These are phyloP conservation scores for Leccinum imitatum DNA, from an alignment of 768 basidiomycete genomes.

Conservation along the genomic window DNA sequence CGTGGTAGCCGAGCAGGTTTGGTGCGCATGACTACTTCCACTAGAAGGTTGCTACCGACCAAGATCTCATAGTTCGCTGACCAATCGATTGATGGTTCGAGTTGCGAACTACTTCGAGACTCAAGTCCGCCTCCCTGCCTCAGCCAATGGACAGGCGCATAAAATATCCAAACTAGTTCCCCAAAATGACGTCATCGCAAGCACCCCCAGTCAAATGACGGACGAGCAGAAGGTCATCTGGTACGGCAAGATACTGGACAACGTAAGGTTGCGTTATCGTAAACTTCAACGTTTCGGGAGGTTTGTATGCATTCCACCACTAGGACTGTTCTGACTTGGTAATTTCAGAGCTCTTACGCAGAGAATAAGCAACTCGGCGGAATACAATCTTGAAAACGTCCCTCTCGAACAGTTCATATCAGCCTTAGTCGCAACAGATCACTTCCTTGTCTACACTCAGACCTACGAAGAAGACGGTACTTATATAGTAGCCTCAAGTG, in stretches of 20 bases:
- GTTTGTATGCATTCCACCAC: constrained; percentile 36
- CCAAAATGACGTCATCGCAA: constrained; percentile 36
- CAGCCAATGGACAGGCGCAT: constrained; percentile 32
- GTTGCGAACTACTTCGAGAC: constrained; percentile 94
- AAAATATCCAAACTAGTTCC: constrained; percentile 35
- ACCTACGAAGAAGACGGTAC: constrained; percentile 85
- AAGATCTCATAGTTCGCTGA: constrained; percentile 63
- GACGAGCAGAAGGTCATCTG: constrained; percentile 81
- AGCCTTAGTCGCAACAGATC: constrained; percentile 77
- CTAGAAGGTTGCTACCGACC: neutral
- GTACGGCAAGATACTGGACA: constrained; percentile 93
- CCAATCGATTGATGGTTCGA: constrained; percentile 89
- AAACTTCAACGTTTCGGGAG: constrained; percentile 93
- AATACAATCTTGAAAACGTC: constrained; percentile 77
- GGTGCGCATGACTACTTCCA: constrained; percentile 49
- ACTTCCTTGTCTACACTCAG: constrained; percentile 92
- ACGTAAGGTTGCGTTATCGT: constrained; percentile 86
- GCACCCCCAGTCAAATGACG: constrained; percentile 56
- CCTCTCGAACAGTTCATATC: constrained; percentile 79
- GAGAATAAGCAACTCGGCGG: constrained; percentile 90
- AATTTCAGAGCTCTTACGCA: constrained; percentile 64
- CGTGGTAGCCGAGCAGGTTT: constrained; percentile 92
- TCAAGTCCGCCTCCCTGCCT: constrained; percentile 76
- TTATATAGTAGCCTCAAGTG: constrained; percentile 83
- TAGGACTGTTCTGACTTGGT: constrained; percentile 5